Evolutionary conservation across 2,329 filamentous ascomycete genomes (phyloP).

Genomic region (Tolypocladium inflatum): DNA sequence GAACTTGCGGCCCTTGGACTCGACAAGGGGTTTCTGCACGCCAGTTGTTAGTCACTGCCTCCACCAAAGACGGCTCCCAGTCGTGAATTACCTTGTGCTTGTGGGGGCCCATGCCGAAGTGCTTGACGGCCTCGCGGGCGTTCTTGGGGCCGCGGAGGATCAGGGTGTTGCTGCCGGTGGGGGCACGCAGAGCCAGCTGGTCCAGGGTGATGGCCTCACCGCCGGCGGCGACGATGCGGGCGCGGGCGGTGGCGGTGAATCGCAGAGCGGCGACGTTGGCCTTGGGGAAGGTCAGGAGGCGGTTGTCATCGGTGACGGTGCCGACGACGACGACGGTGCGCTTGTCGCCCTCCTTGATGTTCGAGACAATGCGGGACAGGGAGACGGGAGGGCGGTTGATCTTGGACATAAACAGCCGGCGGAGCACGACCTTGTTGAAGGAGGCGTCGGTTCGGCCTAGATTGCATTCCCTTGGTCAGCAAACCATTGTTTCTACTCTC

Average conservation of each 20-base stretch:
- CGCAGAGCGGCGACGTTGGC: slow-evolving; percentile 86
- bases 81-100: slow-evolving; percentile 71
- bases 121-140: slow-evolving; percentile 93
- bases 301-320: slow-evolving; percentile 97
- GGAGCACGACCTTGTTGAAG: slow-evolving; percentile 99
- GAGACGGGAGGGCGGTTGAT: slow-evolving; percentile 96
- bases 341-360: slow-evolving; percentile 56
- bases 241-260: slow-evolving; percentile 93
- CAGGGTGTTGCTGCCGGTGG: slow-evolving; percentile 93
- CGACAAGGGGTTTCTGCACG: slow-evolving; percentile 80
- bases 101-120: slow-evolving; percentile 98
- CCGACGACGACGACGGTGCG: slow-evolving; percentile 93
- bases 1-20: slow-evolving; percentile 99
- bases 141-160: slow-evolving; percentile 98
- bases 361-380: slow-evolving; percentile 76
- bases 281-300: slow-evolving; percentile 83
- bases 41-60: not conserved
- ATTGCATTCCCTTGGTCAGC: not conserved
- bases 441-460: slow-evolving; percentile 86
- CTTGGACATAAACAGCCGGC: slow-evolving; percentile 95
- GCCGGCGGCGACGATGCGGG: slow-evolving; percentile 85
- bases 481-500: not conserved
- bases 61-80: not conserved
- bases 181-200: slow-evolving; percentile 90
- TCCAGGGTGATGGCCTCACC: slow-evolving; percentile 94